Conservation (phyloP, 2,329 filamentous ascomycete species). For the Cercospora zeae-maydis region DNA sequence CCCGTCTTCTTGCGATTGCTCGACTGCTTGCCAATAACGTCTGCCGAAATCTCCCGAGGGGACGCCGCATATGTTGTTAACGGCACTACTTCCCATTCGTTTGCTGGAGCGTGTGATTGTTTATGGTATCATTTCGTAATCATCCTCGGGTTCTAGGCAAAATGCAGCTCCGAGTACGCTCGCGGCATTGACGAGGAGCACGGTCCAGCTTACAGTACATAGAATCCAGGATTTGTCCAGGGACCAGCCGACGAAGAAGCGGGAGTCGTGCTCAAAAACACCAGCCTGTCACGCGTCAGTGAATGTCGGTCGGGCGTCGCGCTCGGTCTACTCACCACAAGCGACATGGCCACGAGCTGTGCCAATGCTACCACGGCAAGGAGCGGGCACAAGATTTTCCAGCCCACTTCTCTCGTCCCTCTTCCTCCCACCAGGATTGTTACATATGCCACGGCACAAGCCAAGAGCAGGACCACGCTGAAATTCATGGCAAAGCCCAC, state of each 20-base stretch:
- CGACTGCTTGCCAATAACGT: background rate
- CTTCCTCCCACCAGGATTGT: constrained; percentile 76
- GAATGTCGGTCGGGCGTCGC: background rate
- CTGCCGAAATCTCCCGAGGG: background rate
- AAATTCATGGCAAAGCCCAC: constrained; percentile 86
- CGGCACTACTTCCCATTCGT: background rate
- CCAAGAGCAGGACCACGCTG: constrained; percentile 75
- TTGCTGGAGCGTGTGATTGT: background rate
- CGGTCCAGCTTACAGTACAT: constrained; percentile 57
- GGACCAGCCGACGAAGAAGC: constrained; percentile 78
- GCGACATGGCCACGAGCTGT: constrained; percentile 71
- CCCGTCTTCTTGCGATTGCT: background rate
- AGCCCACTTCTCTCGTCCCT: constrained; percentile 74
- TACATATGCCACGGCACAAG: constrained; percentile 72
- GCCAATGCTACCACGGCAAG: constrained; percentile 63
- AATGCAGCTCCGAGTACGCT: constrained; percentile 65
- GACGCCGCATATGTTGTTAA: background rate
- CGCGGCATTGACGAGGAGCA: constrained; percentile 51
- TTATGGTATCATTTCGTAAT: constrained; percentile 68
- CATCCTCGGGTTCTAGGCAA: constrained; percentile 72
- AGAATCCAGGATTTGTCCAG: constrained; percentile 78
- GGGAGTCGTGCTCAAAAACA: constrained; percentile 75
- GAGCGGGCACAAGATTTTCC: constrained; percentile 69
- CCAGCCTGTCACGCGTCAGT: constrained; percentile 59
- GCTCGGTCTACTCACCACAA: constrained; percentile 63